Base-by-base conservation (phyloP, 495 filamentous ascomycete species). In the Aspergillus egyptiacus region DNA sequence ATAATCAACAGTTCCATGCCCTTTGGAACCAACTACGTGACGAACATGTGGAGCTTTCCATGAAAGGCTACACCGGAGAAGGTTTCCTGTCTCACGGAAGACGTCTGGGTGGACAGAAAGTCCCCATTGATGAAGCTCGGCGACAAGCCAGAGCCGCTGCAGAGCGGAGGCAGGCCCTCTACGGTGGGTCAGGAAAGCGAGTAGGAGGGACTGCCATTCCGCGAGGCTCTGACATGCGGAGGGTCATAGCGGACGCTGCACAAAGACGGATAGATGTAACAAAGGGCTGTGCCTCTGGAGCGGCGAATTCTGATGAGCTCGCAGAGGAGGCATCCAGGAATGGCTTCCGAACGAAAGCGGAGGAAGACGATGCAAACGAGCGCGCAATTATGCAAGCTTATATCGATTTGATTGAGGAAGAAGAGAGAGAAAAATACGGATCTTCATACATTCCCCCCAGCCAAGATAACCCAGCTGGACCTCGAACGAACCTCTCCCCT, bases 11-110 rank as follows among this genome's bases (percentile, higher is more conserved):
- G 11, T 96, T 96, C 60, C 81, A 95, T 52, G 81, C 80, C 3
- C 69, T 95, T 15, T 95, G 91, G 85, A 84, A 95, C 48, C 81
- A 94, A 52, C 79, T 96, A 6, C 82, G 91, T 20, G 85, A 89
- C 43, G 91, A 96, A 59, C 83, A 94, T 56, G 78, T 88, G 51
- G 75, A 79, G 18, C 76, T 96, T 7, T 55, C 78, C 14, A 61
- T 75, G 38, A 91, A 91, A 64, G 93, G 93, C 18, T 96, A 94
- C 61, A 95, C 85, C 9, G 93, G 93, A 19, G 90, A 95, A 66
- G 87, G 89, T 6, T 96, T 96, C 73, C 71, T 94, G 11, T 83
- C 82, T 0, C 62, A 82, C 35, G 91, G 91, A 5, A 79, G 80
- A 23, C 78, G 78, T 24, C 76, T 96, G 0, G 91, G 91, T 33